Evolutionary conservation across 192 early-diverging fungal species (phyloP).

Genomic region (Funneliformis geosporum): DNA sequence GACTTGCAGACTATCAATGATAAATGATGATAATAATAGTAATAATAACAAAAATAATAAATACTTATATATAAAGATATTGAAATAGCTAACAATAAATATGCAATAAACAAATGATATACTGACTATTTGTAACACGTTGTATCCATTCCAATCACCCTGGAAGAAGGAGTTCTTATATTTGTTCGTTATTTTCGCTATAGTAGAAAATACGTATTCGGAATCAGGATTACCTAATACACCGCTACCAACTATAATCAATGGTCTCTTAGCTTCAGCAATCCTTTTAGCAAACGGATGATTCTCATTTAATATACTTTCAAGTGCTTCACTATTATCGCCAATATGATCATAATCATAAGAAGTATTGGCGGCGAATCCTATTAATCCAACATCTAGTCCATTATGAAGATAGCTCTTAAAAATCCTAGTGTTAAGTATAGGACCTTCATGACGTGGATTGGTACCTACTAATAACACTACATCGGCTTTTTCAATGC

Average conservation of each 20-base stretch:
- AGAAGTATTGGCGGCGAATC: conserved; percentile 75
- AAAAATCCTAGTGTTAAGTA: conserved; percentile 94
- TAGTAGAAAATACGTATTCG: conserved; percentile 69
- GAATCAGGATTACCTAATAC: conserved; percentile 76
- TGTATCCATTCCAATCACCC: conserved; percentile 86
- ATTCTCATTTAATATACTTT: conserved; percentile 65
- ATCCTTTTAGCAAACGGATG: conserved; percentile 78
- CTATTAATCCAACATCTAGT: conserved; percentile 81
- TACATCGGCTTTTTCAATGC: conserved; percentile 91
- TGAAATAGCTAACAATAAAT: background rate
- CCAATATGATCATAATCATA: conserved; percentile 92
- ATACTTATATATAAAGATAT: no score
- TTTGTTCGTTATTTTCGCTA: conserved; percentile 74
- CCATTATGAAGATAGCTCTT: conserved; percentile 88
- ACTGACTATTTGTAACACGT: conserved; percentile 84
- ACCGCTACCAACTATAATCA: conserved; percentile 86
- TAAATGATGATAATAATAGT: conserved; percentile 5
- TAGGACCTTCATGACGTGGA: conserved; percentile 93
- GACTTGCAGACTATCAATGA: conserved; percentile 68
- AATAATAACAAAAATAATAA: conserved; percentile 16
- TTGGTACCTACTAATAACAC: conserved; percentile 92
- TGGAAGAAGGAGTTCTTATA: conserved; percentile 69
- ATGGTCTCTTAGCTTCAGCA: conserved; percentile 82
- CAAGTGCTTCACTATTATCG: conserved; percentile 59
- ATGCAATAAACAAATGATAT: background rate